phyloP scores from a whole-genome alignment of 2,329 filamentous ascomycete species.

The Hypoxylon sp. region DNA sequence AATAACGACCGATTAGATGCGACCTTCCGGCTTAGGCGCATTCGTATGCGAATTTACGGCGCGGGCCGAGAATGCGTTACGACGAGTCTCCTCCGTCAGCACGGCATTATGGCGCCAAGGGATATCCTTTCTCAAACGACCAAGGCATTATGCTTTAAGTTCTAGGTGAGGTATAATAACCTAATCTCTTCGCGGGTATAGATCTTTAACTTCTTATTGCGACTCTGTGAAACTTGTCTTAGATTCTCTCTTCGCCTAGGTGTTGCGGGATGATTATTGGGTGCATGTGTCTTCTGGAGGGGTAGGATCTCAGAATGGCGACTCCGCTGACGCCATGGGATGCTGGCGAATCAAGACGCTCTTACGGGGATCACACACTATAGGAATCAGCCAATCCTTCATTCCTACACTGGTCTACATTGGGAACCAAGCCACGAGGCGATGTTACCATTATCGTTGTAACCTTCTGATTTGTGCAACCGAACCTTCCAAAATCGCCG shows the following conservation, averaged over 20 bases:
- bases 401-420: conserved; percentile 6
- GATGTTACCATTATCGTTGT: conserved; percentile 8
- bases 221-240: neutral
- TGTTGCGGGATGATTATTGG: neutral
- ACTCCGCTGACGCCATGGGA: neutral
- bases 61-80: conserved; percentile 10
- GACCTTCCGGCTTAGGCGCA: conserved; percentile 17
- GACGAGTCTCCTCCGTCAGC: neutral
- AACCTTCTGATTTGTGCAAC: conserved; percentile 8
- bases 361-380: neutral
- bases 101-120: conserved; percentile 5
- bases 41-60: conserved; percentile 10
- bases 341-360: neutral
- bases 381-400: neutral
- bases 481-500: neutral
- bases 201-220: neutral
- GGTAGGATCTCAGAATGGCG: neutral
- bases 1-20: conserved; percentile 6
- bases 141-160: neutral
- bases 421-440: conserved; percentile 19
- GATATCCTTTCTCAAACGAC: neutral
- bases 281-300: too few relatives aligned
- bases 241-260: neutral
- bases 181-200: neutral
- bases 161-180: neutral